These are phyloP conservation scores for Gaeumannomyces tritici DNA, from an alignment of 2,329 filamentous ascomycete species.

Conservation along the genomic window DNA sequence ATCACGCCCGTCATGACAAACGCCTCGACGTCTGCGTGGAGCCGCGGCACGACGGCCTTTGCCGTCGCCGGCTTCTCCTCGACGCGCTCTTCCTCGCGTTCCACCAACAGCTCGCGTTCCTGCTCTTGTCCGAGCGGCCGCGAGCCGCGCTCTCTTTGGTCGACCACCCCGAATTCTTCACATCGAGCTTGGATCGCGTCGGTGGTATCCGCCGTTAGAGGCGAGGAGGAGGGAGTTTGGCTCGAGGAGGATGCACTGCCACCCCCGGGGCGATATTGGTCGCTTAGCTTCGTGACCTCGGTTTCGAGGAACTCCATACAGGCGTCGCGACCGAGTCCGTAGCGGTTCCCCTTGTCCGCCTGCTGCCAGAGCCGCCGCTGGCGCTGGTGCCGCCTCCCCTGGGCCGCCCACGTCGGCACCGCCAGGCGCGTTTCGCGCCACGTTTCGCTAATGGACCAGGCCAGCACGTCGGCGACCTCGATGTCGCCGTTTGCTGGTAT, in stretches of 20 bases:
- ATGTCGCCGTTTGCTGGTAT: slow-evolving; percentile 18
- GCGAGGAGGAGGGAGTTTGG: too few relatives aligned
- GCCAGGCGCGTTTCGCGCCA: slow-evolving; percentile 38
- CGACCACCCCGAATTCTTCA: too few relatives aligned
- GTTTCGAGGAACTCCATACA: too few relatives aligned
- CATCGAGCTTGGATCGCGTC: too few relatives aligned
- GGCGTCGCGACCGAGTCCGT: too few relatives aligned
- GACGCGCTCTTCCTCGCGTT: slow-evolving; percentile 47
- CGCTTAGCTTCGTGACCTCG: slow-evolving; percentile 23
- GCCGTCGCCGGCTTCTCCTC: slow-evolving; percentile 30
- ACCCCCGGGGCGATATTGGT: slow-evolving; percentile 47
- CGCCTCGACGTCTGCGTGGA: slow-evolving; percentile 30
- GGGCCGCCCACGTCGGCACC: too few relatives aligned
- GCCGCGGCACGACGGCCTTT: slow-evolving; percentile 24
- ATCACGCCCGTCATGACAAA: slow-evolving; percentile 30
- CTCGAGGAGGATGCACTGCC: too few relatives aligned
- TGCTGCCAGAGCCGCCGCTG: too few relatives aligned
- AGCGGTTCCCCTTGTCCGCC: too few relatives aligned
- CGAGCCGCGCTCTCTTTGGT: too few relatives aligned
- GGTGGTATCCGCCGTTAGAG: too few relatives aligned
- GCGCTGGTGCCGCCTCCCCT: too few relatives aligned
- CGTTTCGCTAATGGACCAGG: slow-evolving; percentile 52
- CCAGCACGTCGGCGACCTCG: slow-evolving; percentile 42
- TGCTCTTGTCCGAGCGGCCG: slow-evolving; percentile 50
- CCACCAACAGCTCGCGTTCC: slow-evolving; percentile 56